Base-by-base conservation (phyloP, 768 basidiomycete genomes). In the Serendipita indica region DNA sequence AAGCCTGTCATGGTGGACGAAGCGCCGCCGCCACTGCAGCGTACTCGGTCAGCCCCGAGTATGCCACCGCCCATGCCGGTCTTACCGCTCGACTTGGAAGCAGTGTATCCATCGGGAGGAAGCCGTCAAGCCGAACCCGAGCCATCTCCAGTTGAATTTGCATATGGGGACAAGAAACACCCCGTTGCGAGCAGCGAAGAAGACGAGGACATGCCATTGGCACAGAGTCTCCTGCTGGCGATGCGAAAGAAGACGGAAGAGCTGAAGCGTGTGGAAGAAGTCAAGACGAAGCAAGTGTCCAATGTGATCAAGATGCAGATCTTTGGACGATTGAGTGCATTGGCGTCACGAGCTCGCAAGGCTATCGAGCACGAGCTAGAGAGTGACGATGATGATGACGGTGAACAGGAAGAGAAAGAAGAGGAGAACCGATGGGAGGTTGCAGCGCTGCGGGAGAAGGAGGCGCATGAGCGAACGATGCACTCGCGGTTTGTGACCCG, bases 191-290 rank as follows among this genome's bases (percentile, higher is more conserved):
- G 27, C 18, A 43, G 41, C 27, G 41, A 43, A 43, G 35, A 39
- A 39, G 41, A 43, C 20, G 49, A 54, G 22, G 49, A 54, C 30
- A 27, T 54, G 22, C 49, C 49, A 7, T 28, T 54, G 3, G 20
- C 49, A 30, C 20, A 54, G 49, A 32, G 10, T 3, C 30, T 54
- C 16, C 30, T 54, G 49, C 49, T 54, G 20, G 49, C 49, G 3
- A 54, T 54, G 49, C 41, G 41, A 25, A 43, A 54, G 30, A 32
- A 54, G 49, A 54, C 20, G 49, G 49, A 54, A 10, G 49, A 54
- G 41, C 41, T 43, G 6, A 43, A 43, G 41, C 12, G n/a, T 39
- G 41, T n/a, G 16, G 41, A 43, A n/a, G 41, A 43, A n/a, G 27
- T 1, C 18, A 5, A 25, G 41, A 18, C 41, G 41, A 43, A 25